Base-by-base conservation (phyloP, 1,284 basidiomycete genomes). In the Ganoderma meredithae region DNA sequence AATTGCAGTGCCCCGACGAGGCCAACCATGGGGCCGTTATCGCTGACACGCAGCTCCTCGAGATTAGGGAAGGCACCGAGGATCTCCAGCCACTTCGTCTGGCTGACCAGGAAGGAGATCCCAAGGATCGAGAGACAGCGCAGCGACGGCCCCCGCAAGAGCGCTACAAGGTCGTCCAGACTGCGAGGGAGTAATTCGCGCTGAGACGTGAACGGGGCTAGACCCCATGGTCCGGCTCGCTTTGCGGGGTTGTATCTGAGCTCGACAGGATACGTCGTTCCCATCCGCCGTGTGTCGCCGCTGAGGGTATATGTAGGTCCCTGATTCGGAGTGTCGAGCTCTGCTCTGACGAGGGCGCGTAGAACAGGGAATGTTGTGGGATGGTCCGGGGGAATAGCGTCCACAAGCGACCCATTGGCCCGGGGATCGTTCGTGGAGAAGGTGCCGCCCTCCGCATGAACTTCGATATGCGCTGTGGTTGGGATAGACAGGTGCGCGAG, bases 1-100 rank as follows among this genome's bases (percentile, higher is more conserved):
- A 47, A 47, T 47, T 47, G 44, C 19, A 47, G 44, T 8, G 44
- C 44, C n/a, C 44, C 44, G 44, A 47, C n/a, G 44, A 47, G 44
- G 44, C 44, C n/a, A 19, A 47, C 44, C 44, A 47, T 47, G 19
- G 44, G 44, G 44, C 44, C 44, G 10, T 47, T 10, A 19, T 47
- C 44, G 44, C 44, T 22, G 44, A 47, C 44, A 19, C 44, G 44
- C n/a, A 47, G 44, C n/a, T 47, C 44, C 44, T 47, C 44, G 44
- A 47, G 44, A 19, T 22, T 17, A 7, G 44, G 44, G n/a, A 47
- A 47, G 6, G 44, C 44, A 7, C 19, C 44, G 19, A 47, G 44
- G 44, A 47, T 19, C 44, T 47, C 44, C 44, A n/a, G 44, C 44
- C 44, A 47, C 19, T 47, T 47, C 44, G 44, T 7, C n/a, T 47